A percentile compares a stretch with the other conserved stretches of the same genome.
phyloP scores from a whole-genome alignment of 2,329 filamentous ascomycete species.

The Cladosporium sp. region DNA sequence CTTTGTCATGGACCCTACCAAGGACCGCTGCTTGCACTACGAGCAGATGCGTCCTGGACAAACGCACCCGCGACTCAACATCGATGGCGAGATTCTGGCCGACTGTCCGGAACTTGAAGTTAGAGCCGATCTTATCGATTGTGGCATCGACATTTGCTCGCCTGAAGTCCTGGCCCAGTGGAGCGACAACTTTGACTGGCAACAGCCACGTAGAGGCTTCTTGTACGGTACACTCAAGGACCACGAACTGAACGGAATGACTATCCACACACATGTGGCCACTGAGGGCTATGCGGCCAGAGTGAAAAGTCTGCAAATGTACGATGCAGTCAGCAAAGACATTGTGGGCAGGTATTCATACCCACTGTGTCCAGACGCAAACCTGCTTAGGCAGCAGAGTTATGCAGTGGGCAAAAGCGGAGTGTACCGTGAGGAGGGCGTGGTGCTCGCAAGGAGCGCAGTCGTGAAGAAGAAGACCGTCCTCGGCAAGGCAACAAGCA shows the following conservation, averaged over 20 bases:
- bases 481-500: constrained; percentile 71
- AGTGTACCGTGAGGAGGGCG: constrained; percentile 76
- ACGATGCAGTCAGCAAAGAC: constrained; percentile 84
- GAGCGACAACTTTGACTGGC: constrained; percentile 98
- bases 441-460: constrained; percentile 71
- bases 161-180: constrained; percentile 92
- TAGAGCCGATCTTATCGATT: constrained; percentile 85
- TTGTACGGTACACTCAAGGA: constrained; percentile 92
- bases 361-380: constrained; percentile 85
- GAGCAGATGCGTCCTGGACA: constrained; percentile 79
- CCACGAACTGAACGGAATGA: constrained; percentile 94
- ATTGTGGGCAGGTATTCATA: constrained; percentile 86
- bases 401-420: constrained; percentile 70
- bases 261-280: constrained; percentile 88
- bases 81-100: constrained; percentile 79
- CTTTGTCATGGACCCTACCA: constrained; percentile 81
- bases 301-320: constrained; percentile 81
- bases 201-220: constrained; percentile 83
- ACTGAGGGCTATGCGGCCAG: constrained; percentile 82
- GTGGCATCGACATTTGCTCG: constrained; percentile 95
- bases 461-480: constrained; percentile 68
- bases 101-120: constrained; percentile 75
- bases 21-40: constrained; percentile 85
- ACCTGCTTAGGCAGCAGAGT: constrained; percentile 73
- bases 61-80: constrained; percentile 59